phyloP scores from a whole-genome alignment of 768 basidiomycete genomes.

The Naganishia onofrii region DNA sequence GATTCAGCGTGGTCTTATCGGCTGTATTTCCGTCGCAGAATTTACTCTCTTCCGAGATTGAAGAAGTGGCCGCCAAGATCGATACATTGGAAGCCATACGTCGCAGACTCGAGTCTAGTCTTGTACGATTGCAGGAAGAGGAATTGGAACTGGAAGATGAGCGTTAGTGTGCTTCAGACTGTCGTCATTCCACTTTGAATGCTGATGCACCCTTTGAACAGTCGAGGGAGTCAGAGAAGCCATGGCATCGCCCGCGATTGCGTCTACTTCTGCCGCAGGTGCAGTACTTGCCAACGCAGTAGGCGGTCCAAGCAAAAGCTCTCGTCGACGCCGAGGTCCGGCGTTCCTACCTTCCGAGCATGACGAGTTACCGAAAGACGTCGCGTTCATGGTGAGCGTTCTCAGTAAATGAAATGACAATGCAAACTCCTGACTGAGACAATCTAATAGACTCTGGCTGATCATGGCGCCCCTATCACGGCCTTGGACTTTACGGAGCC shows the following conservation, averaged over 20 bases:
- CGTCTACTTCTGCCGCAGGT: constrained; percentile 40
- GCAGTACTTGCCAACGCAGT: constrained; percentile 56
- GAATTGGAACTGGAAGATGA: constrained; percentile 97
- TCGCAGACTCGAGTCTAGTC: constrained; percentile 71
- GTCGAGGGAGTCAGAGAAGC: constrained; percentile 88
- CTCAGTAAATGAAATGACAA: background rate
- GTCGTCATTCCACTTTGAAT: background rate
- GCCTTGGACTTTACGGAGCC: constrained; percentile 95
- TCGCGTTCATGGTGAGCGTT: constrained; percentile 76
- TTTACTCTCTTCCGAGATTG: constrained; percentile 79
- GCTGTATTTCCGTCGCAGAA: constrained; percentile 57
- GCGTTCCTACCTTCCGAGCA: constrained; percentile 97
- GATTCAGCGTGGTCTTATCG: background rate
- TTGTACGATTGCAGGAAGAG: constrained; percentile 86
- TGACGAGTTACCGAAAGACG: constrained; percentile 84
- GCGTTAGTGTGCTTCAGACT: constrained; percentile 57
- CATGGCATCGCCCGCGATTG: constrained; percentile 54
- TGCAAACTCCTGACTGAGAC: constrained; percentile 53
- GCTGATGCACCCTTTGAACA: constrained; percentile 46
- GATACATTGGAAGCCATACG: constrained; percentile 76
- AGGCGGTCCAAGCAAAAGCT: background rate
- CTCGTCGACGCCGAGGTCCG: constrained; percentile 77
- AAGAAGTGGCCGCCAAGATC: constrained; percentile 86
- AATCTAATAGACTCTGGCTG: constrained; percentile 60
- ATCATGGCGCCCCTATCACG: constrained; percentile 75